phyloP scores from a whole-genome alignment of 1,139 yeast genomes.

The Keqinozyma sinolaborantium region DNA sequence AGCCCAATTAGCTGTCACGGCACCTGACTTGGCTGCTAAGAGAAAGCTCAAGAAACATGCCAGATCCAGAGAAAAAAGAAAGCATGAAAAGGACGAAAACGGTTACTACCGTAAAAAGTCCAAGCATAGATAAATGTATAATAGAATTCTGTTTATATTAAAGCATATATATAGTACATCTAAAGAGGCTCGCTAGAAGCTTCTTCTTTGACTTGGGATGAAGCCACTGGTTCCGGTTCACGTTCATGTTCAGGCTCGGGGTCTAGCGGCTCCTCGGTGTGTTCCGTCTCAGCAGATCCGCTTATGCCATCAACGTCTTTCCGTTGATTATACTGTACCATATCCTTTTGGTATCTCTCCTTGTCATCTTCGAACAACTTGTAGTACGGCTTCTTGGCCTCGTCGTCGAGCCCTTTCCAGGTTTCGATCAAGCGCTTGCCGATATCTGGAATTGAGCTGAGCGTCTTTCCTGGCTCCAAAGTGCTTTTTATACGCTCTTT shows the following conservation, averaged over 20 bases:
- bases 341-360: slow-evolving; percentile 68
- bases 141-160: not conserved
- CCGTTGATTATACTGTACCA: slow-evolving; percentile 56
- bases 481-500: slow-evolving; percentile 62
- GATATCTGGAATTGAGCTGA: slow-evolving; percentile 24
- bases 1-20: slow-evolving; percentile 71
- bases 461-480: slow-evolving; percentile 8
- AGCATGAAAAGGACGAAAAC: slow-evolving; percentile 67
- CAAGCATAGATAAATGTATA: slow-evolving; percentile 10
- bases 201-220: slow-evolving; percentile 14
- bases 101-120: slow-evolving; percentile 71
- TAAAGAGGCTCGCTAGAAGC: no score
- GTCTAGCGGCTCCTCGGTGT: slow-evolving; percentile 3
- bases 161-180: not conserved
- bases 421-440: slow-evolving; percentile 73
- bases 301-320: slow-evolving; percentile 16
- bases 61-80: slow-evolving; percentile 73
- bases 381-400: slow-evolving; percentile 70
- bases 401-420: slow-evolving; percentile 77
- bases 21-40: slow-evolving; percentile 79
- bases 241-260: slow-evolving; percentile 10
- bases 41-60: slow-evolving; percentile 75
- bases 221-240: slow-evolving; percentile 2
- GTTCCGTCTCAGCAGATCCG: slow-evolving; percentile 12
- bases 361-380: slow-evolving; percentile 79